These are phyloP conservation scores for Dioscorea zingiberensis DNA, from an alignment of 106 monocot genomes.

Conservation along the genomic window DNA sequence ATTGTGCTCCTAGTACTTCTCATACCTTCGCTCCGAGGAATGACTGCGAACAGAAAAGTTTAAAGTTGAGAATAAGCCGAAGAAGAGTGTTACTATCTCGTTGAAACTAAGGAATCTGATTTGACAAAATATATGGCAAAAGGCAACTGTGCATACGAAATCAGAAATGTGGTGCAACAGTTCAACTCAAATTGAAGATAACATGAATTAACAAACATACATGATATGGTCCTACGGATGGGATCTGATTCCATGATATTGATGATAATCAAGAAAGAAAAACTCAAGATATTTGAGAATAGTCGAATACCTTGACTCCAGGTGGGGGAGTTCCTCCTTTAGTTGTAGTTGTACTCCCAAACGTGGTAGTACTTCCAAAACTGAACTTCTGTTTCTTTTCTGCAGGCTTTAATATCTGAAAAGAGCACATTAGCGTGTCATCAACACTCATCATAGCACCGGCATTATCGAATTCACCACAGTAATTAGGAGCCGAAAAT, in stretches of 20 bases:
- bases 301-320: conserved; percentile 23
- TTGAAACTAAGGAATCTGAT: too few species aligned
- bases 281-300: too few species aligned
- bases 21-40: not conserved
- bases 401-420: conserved; percentile 40
- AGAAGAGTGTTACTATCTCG: too few species aligned
- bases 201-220: too few species aligned
- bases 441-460: conserved; percentile 56
- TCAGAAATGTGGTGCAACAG: too few species aligned
- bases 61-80: too few species aligned
- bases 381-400: conserved; percentile 24
- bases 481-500: conserved; percentile 45
- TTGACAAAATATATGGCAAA: too few species aligned
- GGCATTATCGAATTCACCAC: conserved; percentile 46
- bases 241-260: too few species aligned
- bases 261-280: too few species aligned
- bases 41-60: not conserved
- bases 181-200: too few species aligned
- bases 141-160: too few species aligned
- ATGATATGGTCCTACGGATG: too few species aligned
- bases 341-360: conserved; percentile 24
- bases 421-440: conserved; percentile 42
- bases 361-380: conserved; percentile 25
- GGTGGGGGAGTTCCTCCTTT: conserved; percentile 30
- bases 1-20: not conserved